Conservation (phyloP, 2,329 filamentous ascomycete genomes). For the Grosmannia huntii region DNA sequence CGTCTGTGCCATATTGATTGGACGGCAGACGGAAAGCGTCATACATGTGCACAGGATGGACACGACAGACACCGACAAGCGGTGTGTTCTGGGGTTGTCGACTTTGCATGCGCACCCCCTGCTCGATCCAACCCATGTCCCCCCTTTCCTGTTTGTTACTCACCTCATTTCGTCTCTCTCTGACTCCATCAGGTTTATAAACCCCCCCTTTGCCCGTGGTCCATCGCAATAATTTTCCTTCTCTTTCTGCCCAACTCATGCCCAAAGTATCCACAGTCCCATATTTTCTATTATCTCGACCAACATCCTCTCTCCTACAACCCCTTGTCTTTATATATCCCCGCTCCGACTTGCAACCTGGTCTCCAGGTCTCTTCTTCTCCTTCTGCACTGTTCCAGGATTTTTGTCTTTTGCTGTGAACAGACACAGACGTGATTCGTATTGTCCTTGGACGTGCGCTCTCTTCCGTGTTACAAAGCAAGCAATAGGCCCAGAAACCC, state of each 20-base stretch:
- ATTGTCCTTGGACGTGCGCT: neutral
- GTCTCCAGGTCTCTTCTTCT: neutral
- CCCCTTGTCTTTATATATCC: neutral
- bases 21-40: neutral
- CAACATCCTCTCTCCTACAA: neutral
- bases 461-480: neutral
- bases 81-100: neutral
- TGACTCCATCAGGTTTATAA: constrained; percentile 9
- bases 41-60: neutral
- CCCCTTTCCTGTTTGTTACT: neutral
- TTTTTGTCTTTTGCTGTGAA: neutral
- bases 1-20: neutral
- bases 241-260: constrained; percentile 18
- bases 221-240: constrained; percentile 6
- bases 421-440: constrained; percentile 2
- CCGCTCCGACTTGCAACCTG: neutral
- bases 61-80: neutral
- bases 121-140: neutral
- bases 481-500: neutral
- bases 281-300: neutral
- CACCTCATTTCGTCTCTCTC: neutral
- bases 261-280: constrained; percentile 16
- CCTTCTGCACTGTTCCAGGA: neutral
- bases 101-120: neutral
- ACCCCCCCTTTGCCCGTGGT: constrained; percentile 13